These are phyloP conservation scores for Backusella australiensis DNA, from an alignment of 192 early-diverging fungal species.

Conservation along the genomic window DNA sequence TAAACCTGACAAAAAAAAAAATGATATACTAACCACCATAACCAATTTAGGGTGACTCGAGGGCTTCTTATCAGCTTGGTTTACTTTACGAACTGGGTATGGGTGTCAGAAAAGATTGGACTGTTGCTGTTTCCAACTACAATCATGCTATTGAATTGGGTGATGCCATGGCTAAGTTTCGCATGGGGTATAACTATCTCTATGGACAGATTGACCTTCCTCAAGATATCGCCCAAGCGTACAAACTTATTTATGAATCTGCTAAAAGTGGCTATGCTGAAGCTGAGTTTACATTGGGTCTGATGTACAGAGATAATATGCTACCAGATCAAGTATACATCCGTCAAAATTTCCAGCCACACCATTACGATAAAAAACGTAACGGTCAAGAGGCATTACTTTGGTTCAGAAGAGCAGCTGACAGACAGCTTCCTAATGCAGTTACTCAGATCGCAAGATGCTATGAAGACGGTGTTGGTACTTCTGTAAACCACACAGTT, in stretches of 20 bases:
- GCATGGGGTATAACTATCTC: background rate
- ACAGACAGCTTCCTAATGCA: slow-evolving; percentile 24
- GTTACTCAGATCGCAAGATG: slow-evolving; percentile 31
- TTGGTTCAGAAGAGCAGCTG: slow-evolving; percentile 40
- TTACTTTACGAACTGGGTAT: slow-evolving; percentile 30
- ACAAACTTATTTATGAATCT: slow-evolving; percentile 15
- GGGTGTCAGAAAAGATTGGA: slow-evolving; percentile 22
- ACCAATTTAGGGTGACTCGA: slow-evolving; percentile 20
- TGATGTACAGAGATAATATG: slow-evolving; percentile 25
- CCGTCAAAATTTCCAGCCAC: background rate
- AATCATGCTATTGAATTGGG: slow-evolving; percentile 23
- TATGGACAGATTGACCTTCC: background rate
- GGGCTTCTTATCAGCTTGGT: slow-evolving; percentile 32
- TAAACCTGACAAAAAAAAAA: background rate
- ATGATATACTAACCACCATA: background rate
- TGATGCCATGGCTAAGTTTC: background rate
- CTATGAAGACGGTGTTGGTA: slow-evolving; percentile 39
- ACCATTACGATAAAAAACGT: slow-evolving; percentile 2
- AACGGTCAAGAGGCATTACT: slow-evolving; percentile 18
- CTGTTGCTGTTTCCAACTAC: slow-evolving; percentile 20
- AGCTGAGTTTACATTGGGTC: slow-evolving; percentile 29
- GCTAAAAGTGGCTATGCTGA: slow-evolving; percentile 22
- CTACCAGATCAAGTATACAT: background rate
- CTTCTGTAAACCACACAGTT: slow-evolving; percentile 15
- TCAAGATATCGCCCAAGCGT: slow-evolving; percentile 21